Evolutionary conservation across 345 rosid genomes (phyloP).

Genomic region (Eucalyptus sp.): DNA sequence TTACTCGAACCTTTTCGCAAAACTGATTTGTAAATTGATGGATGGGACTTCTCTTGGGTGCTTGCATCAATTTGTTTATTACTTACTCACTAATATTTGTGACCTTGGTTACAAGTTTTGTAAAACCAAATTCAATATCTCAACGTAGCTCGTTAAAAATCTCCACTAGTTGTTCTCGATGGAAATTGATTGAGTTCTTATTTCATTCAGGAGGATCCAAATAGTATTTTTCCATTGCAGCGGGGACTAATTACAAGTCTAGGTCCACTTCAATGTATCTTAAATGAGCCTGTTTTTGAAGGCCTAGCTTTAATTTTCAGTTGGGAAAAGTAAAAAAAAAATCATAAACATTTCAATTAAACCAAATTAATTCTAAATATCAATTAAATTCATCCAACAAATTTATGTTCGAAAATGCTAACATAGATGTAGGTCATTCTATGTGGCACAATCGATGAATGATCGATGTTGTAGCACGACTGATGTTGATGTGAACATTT

Average conservation of each 20-base stretch:
- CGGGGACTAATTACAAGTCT: neutral
- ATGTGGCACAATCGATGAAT: no score
- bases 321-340: no score
- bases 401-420: no score
- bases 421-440: no score
- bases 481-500: no score
- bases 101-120: neutral
- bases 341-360: no score
- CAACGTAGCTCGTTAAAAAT: neutral
- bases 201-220: neutral
- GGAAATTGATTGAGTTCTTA: neutral
- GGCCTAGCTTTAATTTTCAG: neutral
- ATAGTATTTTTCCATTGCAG: neutral
- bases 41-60: neutral
- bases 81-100: neutral
- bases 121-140: neutral
- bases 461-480: no score
- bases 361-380: no score
- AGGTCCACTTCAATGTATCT: neutral
- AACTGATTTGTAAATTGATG: neutral
- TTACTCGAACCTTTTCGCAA: neutral
- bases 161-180: accelerated
- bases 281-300: neutral
- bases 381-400: no score
- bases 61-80: neutral